Conservation (phyloP, 139 green algal genomes). For the Chlamydomonas sp. region DNA sequence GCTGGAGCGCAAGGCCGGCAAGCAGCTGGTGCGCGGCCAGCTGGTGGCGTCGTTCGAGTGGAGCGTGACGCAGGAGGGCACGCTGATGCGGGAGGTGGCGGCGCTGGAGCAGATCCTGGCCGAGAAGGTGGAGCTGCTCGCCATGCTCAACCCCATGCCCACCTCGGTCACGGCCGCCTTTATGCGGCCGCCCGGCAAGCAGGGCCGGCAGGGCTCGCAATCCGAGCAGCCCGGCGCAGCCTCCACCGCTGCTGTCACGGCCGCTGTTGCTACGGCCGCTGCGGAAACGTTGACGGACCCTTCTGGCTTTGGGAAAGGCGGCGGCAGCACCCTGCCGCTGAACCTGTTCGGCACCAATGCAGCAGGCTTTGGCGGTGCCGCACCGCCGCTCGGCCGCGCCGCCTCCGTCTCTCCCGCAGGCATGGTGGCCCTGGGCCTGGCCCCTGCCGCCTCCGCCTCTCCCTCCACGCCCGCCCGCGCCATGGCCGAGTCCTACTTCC, state of each 20-base stretch:
- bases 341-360: background rate
- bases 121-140: constrained; percentile 77
- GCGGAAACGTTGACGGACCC: no score
- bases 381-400: no score
- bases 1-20: constrained; percentile 27
- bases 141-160: constrained; percentile 66
- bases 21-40: constrained; percentile 41
- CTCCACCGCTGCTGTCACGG: background rate
- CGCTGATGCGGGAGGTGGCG: constrained; percentile 78
- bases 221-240: background rate
- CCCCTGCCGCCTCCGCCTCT: background rate
- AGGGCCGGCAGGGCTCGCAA: background rate
- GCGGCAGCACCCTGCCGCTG: background rate
- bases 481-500: constrained; percentile 54
- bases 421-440: no score
- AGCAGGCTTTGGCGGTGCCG: no score
- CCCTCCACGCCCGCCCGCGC: background rate
- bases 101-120: constrained; percentile 77
- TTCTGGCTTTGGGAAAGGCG: no score
- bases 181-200: constrained; percentile 9
- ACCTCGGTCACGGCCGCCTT: constrained; percentile 19
- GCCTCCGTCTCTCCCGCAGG: no score
- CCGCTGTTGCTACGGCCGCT: background rate
- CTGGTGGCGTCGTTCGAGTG: constrained; percentile 75
- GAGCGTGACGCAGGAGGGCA: constrained; percentile 77